Percentiles rank a stretch among this genome's conserved stretches.
Evolutionary conservation across 805 yeast species (phyloP).

Genomic region (Ogataea polymorpha): DNA sequence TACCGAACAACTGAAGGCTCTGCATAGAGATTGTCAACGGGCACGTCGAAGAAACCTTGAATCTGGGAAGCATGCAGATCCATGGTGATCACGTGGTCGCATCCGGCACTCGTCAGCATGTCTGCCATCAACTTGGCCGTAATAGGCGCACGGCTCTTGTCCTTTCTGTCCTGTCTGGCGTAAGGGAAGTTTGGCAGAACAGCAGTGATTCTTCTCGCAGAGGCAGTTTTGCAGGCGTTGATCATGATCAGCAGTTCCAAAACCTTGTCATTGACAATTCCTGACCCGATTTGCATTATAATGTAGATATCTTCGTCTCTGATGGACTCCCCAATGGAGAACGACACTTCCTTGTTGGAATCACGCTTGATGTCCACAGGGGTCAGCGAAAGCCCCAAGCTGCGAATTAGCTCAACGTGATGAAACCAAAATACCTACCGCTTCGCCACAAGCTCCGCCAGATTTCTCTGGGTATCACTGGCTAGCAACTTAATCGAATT

Average conservation of each 20-base stretch:
- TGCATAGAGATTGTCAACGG: slow-evolving; percentile 81
- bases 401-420: slow-evolving; percentile 10
- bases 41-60: slow-evolving; percentile 80
- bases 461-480: slow-evolving; percentile 63
- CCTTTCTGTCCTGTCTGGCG: slow-evolving; percentile 87
- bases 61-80: slow-evolving; percentile 87
- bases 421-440: slow-evolving; percentile 15
- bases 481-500: slow-evolving; percentile 68
- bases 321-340: slow-evolving; percentile 76
- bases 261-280: slow-evolving; percentile 71
- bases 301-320: slow-evolving; percentile 83
- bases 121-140: slow-evolving; percentile 85
- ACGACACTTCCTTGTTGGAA: slow-evolving; percentile 70
- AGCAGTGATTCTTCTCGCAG: slow-evolving; percentile 80
- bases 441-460: slow-evolving; percentile 66
- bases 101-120: slow-evolving; percentile 78
- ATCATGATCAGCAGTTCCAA: slow-evolving; percentile 75
- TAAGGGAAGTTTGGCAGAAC: slow-evolving; percentile 82
- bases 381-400: slow-evolving; percentile 57
- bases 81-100: slow-evolving; percentile 84
- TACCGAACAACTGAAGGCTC: slow-evolving; percentile 79
- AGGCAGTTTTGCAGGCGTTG: slow-evolving; percentile 78
- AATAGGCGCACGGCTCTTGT: slow-evolving; percentile 80
- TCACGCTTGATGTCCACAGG: slow-evolving; percentile 65
- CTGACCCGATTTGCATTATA: slow-evolving; percentile 76